These are phyloP conservation scores for Heliosperma pusillum DNA, from an alignment of 148 eudicot species.

Conservation along the genomic window DNA sequence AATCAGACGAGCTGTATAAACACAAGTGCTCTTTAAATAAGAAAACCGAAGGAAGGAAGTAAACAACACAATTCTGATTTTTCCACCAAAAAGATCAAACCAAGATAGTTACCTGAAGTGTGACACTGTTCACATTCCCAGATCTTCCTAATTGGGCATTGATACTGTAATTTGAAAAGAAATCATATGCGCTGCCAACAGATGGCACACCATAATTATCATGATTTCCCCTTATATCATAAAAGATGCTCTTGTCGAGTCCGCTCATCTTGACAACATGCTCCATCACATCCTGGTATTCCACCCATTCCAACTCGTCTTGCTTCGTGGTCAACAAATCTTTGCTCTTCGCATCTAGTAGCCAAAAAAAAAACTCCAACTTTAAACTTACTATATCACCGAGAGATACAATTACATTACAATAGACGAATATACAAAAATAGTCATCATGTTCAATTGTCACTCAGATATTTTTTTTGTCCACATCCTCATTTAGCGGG, in stretches of 20 bases:
- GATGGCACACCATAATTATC: slow-evolving; percentile 83
- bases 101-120: slow-evolving; percentile 53
- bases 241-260: slow-evolving; percentile 62
- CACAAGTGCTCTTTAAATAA: background rate
- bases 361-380: background rate
- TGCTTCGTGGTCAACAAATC: slow-evolving; percentile 82
- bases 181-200: slow-evolving; percentile 60
- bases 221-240: slow-evolving; percentile 92
- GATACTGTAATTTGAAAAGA: slow-evolving; percentile 76
- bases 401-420: background rate
- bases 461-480: background rate
- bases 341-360: slow-evolving; percentile 88
- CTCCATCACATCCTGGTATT: slow-evolving; percentile 64
- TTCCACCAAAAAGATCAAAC: background rate
- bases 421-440: background rate
- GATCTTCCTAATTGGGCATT: slow-evolving; percentile 63
- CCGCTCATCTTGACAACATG: slow-evolving; percentile 73
- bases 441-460: background rate
- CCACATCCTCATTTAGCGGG: background rate
- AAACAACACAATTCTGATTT: background rate
- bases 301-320: slow-evolving; percentile 83
- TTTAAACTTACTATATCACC: background rate
- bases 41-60: background rate
- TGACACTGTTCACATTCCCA: slow-evolving; percentile 67
- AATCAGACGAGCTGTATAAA: background rate